Percentiles rank a stretch among this genome's conserved stretches.
Evolutionary conservation across 306 rosid species (phyloP).

Genomic region (Delonix regia): DNA sequence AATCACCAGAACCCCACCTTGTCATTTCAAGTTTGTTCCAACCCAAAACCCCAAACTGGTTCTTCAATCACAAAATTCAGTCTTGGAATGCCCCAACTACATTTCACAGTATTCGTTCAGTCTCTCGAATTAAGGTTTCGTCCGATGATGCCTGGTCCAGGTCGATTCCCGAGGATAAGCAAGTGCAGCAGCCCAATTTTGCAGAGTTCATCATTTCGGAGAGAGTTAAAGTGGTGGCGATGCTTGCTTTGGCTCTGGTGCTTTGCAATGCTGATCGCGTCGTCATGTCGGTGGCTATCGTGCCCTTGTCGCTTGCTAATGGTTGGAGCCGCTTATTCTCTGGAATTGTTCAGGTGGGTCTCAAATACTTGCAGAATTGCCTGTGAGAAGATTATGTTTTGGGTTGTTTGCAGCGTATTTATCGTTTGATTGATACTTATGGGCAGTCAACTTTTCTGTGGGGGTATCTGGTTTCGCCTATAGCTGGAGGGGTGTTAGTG

Average conservation of each 20-base stretch:
- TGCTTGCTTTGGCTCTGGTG: conserved; percentile 88
- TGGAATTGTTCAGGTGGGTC: conserved; percentile 88
- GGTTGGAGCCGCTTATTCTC: conserved; percentile 89
- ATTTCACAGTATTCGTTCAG: neutral
- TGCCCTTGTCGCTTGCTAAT: conserved; percentile 79
- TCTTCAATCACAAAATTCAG: conserved; percentile 17
- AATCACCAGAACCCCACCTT: neutral
- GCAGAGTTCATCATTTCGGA: conserved; percentile 91
- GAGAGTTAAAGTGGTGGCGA: conserved; percentile 95
- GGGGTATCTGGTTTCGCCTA: conserved; percentile 89
- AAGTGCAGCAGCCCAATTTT: conserved; percentile 54
- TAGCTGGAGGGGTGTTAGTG: conserved; percentile 90
- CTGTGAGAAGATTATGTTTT: neutral
- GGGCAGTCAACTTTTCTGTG: conserved; percentile 94
- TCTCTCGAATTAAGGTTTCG: conserved; percentile 35
- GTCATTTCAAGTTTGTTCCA: conserved; percentile 14
- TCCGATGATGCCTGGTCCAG: conserved; percentile 56
- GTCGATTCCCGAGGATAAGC: conserved; percentile 51
- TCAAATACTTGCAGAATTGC: conserved; percentile 28
- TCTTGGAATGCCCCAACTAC: conserved; percentile 21
- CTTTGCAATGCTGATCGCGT: conserved; percentile 97
- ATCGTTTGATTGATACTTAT: conserved; percentile 37
- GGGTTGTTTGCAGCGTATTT: conserved; percentile 9
- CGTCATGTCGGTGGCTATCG: conserved; percentile 98
- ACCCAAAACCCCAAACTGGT: neutral